These are phyloP conservation scores for Leptographium flavum DNA, from an alignment of 2,329 filamentous ascomycete species.

Conservation along the genomic window DNA sequence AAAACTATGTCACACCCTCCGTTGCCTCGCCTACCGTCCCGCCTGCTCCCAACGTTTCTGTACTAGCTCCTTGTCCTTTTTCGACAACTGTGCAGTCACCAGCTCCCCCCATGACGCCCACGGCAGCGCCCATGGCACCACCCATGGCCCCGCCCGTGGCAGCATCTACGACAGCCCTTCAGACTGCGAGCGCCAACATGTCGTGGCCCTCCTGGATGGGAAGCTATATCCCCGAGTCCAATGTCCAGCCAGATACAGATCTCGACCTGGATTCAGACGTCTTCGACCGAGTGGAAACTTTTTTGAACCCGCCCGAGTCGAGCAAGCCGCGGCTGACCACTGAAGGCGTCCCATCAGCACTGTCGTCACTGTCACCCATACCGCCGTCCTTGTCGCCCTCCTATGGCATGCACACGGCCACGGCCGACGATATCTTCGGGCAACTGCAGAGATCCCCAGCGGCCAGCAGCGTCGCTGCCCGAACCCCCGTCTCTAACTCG, in stretches of 20 bases:
- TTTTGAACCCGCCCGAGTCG: conserved; percentile 29
- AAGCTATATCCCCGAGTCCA: not conserved
- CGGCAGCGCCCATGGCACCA: not conserved
- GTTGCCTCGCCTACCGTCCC: not conserved
- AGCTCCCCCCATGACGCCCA: not conserved
- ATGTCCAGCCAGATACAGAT: conserved; percentile 4
- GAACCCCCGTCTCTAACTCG: conserved; percentile 12
- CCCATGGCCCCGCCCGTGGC: not conserved
- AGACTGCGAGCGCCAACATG: not conserved
- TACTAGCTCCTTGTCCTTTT: too few species aligned
- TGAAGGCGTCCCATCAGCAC: not conserved
- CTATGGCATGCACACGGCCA: conserved; percentile 40
- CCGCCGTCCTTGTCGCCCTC: conserved; percentile 20
- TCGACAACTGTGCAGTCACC: too few species aligned
- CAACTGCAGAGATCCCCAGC: conserved; percentile 20
- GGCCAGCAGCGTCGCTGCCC: conserved; percentile 14
- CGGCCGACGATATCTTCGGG: conserved; percentile 36
- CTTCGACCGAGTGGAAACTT: conserved; percentile 33
- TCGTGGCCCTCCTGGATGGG: not conserved
- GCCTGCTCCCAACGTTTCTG: too few species aligned
- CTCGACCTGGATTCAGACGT: conserved; percentile 23
- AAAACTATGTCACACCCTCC: not conserved
- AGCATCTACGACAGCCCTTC: not conserved
- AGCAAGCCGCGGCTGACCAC: not conserved
- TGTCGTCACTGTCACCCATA: not conserved